Evolutionary conservation across 306 rosid species (phyloP), one percentile per base, ranked within the genome.

Genomic region (Acacia acuminata): DNA sequence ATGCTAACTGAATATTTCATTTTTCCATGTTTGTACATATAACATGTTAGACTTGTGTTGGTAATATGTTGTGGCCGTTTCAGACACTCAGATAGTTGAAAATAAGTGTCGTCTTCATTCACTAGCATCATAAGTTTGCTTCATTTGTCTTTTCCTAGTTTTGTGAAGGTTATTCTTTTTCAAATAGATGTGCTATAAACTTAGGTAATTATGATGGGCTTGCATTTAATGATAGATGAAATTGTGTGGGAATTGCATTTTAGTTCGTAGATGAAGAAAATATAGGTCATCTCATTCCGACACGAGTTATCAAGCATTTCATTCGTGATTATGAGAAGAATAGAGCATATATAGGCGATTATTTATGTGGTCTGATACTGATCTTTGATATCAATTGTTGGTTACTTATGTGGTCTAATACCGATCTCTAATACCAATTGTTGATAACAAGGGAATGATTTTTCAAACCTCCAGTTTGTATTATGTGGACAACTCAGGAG

Each of bases 131-230:
- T 72, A 43, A 63, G 60, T 79, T 67, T 63, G 71, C 27, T 72
- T 76, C 34, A 60, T 58, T 64, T 76, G 19, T 51, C n/a, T 81
- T 22, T 43, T 47, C 67, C 77, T 44, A 65, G 79, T 76, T 72
- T 47, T 77, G 25, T 79, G 72, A 85, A 63, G 70, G 14, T 75
- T 27, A 38, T 86, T 61, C 34, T 60, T 83, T 75, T 77, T 76
- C 87, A 96, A 97, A 96, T 94, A 84, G 98, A 96, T 82, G 98
- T 79, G 99, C 98, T 64, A 91, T 96, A 80, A 96, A 94, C 87
- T 94, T 98, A 42, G 99, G 99, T 56, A 96, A 96, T 89, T 96
- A 97, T 14, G 98, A 97, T 74, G 99, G 99, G 63, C 99, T 98
- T 82, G 99, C 99, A 15, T 96, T 96, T 75, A 94, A 90, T 69